Evolutionary conservation across 257 asterid genomes (phyloP), one percentile per base, ranked within the genome.

Genomic region (Echites panduratus): DNA sequence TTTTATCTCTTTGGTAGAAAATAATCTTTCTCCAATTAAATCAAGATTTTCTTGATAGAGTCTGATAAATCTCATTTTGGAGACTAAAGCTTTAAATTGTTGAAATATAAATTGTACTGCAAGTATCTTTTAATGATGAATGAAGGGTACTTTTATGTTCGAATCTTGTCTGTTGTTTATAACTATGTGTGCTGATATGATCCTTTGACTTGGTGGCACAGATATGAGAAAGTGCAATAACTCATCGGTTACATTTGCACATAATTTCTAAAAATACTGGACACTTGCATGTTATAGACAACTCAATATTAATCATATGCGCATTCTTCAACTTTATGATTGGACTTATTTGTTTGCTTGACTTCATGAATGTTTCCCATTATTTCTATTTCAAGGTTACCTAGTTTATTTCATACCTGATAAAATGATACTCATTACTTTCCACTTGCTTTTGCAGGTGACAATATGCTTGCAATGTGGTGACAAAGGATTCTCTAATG

Each of bases 391-490:
- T 63, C 68, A 32, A 35, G 24, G 24, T 4, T 35, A n/a, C 12
- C 41, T 62, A 47, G 44, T 62, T 29, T 35, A 1, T 38, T 6
- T 63, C 38, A 32, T 63, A n/a, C n/a, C n/a, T n/a, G n/a, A n/a
- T n/a, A n/a, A n/a, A n/a, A n/a, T n/a, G n/a, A n/a, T n/a, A n/a
- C n/a, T n/a, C 17, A 44, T 64, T 50, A 47, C 40, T 67, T 5
- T 54, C 32, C 64, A 35, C 50, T 48, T 50, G 58, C 20, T 78
- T 66, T 67, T 80, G 85, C 84, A 88, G 95, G 88, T 27, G 70
- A 85, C 76, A 9, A 62, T 80, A 70, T 92, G 96, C 73, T 71
- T 84, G 77, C 82, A 82, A 27, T 89, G 97, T 82, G 97, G 97
- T 32, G 77, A 80, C 68, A 66, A 44, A 75, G 96, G 97, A 72